Percentiles rank a stretch among this genome's conserved stretches.
phyloP scores from a whole-genome alignment of 148 eudicot species.

The Rheum nobile region DNA sequence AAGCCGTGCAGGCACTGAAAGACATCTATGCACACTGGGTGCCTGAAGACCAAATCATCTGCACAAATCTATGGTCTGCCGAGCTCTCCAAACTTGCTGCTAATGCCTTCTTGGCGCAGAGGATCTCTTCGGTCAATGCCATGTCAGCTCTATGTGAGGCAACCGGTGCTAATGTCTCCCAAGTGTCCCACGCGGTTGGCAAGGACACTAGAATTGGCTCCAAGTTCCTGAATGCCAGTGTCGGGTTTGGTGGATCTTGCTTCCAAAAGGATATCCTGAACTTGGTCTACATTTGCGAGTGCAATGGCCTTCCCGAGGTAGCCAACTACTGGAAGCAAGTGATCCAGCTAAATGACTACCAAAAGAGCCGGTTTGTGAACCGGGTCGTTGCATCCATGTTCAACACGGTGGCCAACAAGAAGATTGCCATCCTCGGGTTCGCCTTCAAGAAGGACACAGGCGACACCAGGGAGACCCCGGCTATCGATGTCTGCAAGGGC shows the following conservation, averaged over 20 bases:
- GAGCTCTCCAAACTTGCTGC: constrained; percentile 70
- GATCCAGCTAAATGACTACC: constrained; percentile 53
- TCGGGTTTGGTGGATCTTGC: constrained; percentile 59
- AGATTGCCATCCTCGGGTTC: constrained; percentile 44
- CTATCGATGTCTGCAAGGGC: constrained; percentile 54
- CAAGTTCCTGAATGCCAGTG: constrained; percentile 54
- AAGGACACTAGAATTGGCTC: constrained; percentile 50
- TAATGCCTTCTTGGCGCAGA: constrained; percentile 58
- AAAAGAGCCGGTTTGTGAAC: constrained; percentile 52
- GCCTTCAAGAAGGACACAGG: constrained; percentile 59
- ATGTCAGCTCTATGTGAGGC: constrained; percentile 62
- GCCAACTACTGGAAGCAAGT: constrained; percentile 64
- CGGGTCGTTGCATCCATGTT: constrained; percentile 59
- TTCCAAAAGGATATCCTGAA: constrained; percentile 63
- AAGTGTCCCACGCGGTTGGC: constrained; percentile 54
- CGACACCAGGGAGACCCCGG: constrained; percentile 55
- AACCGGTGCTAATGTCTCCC: constrained; percentile 48
- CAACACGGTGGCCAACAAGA: constrained; percentile 46
- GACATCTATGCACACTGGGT: constrained; percentile 59
- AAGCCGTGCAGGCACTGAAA: constrained; percentile 40
- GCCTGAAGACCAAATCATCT: constrained; percentile 41
- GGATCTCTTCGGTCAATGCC: constrained; percentile 58
- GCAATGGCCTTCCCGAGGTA: constrained; percentile 45
- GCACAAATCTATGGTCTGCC: constrained; percentile 59
- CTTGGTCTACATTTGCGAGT: constrained; percentile 52